Evolutionary conservation across 202 grass and related monocot genomes (phyloP).

Genomic region (Carex arenaria): DNA sequence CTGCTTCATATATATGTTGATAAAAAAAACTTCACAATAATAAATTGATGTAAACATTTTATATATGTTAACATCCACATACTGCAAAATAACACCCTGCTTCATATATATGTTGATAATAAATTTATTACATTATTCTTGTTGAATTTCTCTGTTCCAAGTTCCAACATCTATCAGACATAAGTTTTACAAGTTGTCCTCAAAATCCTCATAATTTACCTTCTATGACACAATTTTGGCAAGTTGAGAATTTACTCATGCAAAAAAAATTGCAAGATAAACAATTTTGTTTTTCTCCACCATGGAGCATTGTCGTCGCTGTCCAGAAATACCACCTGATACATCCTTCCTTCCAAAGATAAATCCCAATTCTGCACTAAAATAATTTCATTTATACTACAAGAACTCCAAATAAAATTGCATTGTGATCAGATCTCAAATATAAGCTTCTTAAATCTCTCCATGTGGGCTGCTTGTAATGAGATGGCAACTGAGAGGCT

Average conservation of each 20-base stretch:
- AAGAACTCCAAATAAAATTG: neutral
- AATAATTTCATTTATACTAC: neutral
- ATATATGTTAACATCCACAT: too few species aligned
- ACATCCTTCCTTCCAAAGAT: neutral
- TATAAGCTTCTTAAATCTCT: constrained; percentile 69
- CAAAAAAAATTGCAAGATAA: neutral
- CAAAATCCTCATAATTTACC: too few species aligned
- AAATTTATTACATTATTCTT: too few species aligned
- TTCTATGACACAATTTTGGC: neutral
- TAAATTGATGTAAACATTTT: too few species aligned
- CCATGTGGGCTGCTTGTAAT: constrained; percentile 78
- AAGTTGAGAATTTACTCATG: neutral
- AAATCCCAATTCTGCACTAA: neutral
- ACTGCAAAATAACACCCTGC: too few species aligned
- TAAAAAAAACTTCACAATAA: too few species aligned
- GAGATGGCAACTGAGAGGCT: constrained; percentile 70
- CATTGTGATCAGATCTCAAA: constrained; percentile 13
- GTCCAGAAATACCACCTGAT: neutral
- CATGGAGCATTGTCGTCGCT: neutral
- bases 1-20: too few species aligned
- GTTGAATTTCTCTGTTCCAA: too few species aligned
- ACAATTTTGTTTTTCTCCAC: neutral
- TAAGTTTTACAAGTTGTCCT: too few species aligned
- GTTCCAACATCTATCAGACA: too few species aligned
- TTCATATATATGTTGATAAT: too few species aligned